Base-by-base conservation (phyloP, 169 alveolate genomes). In the Eimeria praecox region DNA sequence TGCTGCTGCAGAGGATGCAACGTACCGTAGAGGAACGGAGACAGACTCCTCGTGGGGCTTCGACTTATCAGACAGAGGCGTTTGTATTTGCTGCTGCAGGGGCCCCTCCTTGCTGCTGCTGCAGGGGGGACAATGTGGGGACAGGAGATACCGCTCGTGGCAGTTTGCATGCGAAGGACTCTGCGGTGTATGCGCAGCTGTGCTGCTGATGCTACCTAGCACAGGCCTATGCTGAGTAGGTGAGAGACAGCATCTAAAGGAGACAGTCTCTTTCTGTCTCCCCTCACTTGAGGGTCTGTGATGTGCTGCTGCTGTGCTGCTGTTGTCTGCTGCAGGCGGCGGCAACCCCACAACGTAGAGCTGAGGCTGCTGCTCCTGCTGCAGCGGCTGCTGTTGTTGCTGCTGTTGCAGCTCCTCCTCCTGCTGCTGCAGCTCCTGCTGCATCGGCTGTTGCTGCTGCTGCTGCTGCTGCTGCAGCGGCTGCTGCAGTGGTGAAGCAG, bases 41-140 rank as follows among this genome's bases (percentile, higher is more conserved):
- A 56, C 14, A 56, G 66, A 2, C 66, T 56, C 66, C 66, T 56
- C 66, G 5, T 56, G 66, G n/a, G 66, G 14, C 2, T 56, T 16
- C 14, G 59, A 12, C 44, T 49, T 71, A 27, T 85, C 92, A 59
- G 40, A 78, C 46, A 54, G 66, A 52, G 49, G 92, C 78, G 49
- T 75, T 56, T 38, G 18, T 35, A 30, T 75, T 20, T 40, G 44
- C 94, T 35, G 83, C 64, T 83, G 94, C 35, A 82, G 92, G 66
- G n/a, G 14, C 4, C 66, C 18, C n/a, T 56, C 2, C n/a, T 18
- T 56, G 66, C 66, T 56, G 66, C 66, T 56, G 66, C 27, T 56
- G 66, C 66, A 56, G 66, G 66, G 4, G 18, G 66, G 66, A 18
- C n/a, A 56, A 16, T 56, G n/a, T 56, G 66, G 66, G 18, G 66